A percentile compares a stretch with the other conserved stretches of the same genome.
These are phyloP conservation scores for Kokia cookei DNA, from an alignment of 441 rosid species.

Conservation along the genomic window DNA sequence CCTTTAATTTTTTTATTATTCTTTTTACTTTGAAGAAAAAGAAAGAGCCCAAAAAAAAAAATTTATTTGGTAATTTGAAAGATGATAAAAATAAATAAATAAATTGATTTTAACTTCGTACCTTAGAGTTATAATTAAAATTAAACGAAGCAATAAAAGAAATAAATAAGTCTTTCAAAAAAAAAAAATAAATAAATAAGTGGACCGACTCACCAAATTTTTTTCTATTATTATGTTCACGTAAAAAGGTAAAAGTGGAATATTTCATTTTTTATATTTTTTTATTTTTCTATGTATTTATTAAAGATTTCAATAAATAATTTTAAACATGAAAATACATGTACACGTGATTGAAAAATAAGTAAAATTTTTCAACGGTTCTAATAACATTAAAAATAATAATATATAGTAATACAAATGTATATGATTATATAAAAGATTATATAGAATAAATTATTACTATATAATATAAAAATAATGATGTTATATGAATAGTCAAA, in stretches of 20 bases:
- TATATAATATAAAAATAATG: not conserved
- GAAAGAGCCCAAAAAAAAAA: not conserved
- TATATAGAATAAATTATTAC: not conserved
- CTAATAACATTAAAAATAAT: too few relatives aligned
- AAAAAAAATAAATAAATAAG: too few relatives aligned
- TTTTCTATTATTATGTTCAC: not conserved
- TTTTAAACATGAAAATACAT: too few relatives aligned
- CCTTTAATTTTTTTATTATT: not conserved
- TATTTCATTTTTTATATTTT: not conserved
- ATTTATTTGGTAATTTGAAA: constrained; percentile 15
- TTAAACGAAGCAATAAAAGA: not conserved
- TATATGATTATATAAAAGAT: not conserved
- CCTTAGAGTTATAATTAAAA: not conserved
- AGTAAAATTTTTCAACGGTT: too few relatives aligned
- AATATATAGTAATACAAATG: not conserved
- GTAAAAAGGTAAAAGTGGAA: not conserved
- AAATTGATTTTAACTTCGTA: not conserved
- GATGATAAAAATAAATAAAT: not conserved
- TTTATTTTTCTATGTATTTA: too few relatives aligned
- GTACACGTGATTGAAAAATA: too few relatives aligned
- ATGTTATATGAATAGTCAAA: not conserved
- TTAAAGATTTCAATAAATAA: too few relatives aligned
- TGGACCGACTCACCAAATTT: not conserved
- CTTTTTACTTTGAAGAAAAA: constrained; percentile 33
- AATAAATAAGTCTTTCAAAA: too few relatives aligned